phyloP scores from a whole-genome alignment of 495 filamentous ascomycete species.

The Aspergillus nanangensis region DNA sequence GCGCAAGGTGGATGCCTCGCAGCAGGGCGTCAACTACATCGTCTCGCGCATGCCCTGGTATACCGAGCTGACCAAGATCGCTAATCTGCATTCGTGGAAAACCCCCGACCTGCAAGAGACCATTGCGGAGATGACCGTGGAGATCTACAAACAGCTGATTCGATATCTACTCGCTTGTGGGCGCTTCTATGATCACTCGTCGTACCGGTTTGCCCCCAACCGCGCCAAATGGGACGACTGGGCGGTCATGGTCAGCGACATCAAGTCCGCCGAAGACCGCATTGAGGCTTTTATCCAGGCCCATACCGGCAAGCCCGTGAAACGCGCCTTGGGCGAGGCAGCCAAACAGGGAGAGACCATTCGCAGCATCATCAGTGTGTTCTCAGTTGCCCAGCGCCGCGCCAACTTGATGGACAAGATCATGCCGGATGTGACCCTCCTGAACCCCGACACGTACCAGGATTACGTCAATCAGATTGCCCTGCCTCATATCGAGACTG shows the following conservation, averaged over 20 bases:
- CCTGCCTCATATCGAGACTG: not conserved
- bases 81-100: not conserved
- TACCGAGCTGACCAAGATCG: not conserved
- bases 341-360: not conserved
- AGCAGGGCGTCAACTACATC: slow-evolving; percentile 1
- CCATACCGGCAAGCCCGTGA: not conserved
- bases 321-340: not conserved
- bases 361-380: not conserved
- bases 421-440: not conserved
- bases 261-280: not conserved
- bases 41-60: slow-evolving; percentile 1
- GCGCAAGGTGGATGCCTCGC: not conserved
- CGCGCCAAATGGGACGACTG: slow-evolving; percentile 4
- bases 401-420: not conserved
- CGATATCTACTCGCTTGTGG: not conserved
- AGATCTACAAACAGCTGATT: not conserved
- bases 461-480: slow-evolving; percentile 2
- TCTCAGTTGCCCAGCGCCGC: not conserved
- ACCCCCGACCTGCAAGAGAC: not conserved
- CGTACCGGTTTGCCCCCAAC: not conserved
- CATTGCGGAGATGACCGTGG: not conserved
- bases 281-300: not conserved
- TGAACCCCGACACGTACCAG: not conserved
- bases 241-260: not conserved
- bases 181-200: not conserved